phyloP scores from a whole-genome alignment of 805 yeast species.

The Komagataella mondaviorum region DNA sequence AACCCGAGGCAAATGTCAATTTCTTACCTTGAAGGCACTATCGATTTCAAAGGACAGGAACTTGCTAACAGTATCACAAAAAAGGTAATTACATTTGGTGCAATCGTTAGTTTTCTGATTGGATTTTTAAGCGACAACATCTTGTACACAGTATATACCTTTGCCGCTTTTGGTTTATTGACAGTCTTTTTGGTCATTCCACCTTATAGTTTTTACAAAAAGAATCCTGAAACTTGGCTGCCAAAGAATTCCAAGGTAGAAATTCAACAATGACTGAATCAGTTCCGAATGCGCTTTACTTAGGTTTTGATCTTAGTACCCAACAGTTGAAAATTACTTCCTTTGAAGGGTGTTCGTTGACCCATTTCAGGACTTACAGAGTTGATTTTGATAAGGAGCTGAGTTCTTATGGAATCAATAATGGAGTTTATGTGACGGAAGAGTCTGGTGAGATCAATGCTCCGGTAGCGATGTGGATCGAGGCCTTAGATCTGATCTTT shows the following conservation, averaged over 20 bases:
- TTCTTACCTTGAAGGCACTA: conserved; percentile 13
- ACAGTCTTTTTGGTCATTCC: conserved; percentile 33
- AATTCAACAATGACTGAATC: conserved; percentile 6
- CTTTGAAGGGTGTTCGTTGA: conserved; percentile 26
- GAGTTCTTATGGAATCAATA: conserved; percentile 45
- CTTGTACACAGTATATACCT: conserved; percentile 20
- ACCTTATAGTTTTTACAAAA: conserved; percentile 43
- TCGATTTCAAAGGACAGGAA: conserved; percentile 43
- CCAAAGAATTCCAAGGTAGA: conserved; percentile 8
- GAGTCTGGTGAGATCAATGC: conserved; percentile 51
- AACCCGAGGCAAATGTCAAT: neutral
- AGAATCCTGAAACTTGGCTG: conserved; percentile 36
- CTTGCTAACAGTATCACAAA: conserved; percentile 20
- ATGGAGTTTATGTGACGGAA: conserved; percentile 56
- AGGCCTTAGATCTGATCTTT: conserved; percentile 59
- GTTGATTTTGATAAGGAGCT: conserved; percentile 64
- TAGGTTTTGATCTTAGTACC: conserved; percentile 83
- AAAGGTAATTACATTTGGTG: conserved; percentile 15
- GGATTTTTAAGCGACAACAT: conserved; percentile 39
- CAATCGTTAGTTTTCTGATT: conserved; percentile 25
- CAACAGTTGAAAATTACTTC: conserved; percentile 77
- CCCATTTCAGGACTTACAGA: conserved; percentile 39
- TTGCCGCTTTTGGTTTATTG: conserved; percentile 20
- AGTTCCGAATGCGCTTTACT: conserved; percentile 17
- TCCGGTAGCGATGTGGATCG: conserved; percentile 87